These are phyloP conservation scores for Apiospora sp. DNA, from an alignment of 2,329 filamentous ascomycete species.

Conservation along the genomic window DNA sequence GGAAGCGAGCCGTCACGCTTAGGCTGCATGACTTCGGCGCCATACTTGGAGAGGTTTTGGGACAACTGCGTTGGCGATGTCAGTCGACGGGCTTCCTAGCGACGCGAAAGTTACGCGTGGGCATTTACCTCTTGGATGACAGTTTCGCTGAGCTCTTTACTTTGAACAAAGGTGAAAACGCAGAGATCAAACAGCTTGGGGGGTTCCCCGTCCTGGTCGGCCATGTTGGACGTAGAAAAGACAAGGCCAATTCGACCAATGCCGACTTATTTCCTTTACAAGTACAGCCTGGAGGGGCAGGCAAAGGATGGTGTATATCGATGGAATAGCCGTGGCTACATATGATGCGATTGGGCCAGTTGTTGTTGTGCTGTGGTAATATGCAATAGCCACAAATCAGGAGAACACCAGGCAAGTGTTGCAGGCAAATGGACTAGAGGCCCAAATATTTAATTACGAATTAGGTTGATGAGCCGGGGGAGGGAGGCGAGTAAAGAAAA, in stretches of 20 bases:
- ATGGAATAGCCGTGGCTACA: neutral
- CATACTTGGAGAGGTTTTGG: slow-evolving; percentile 55
- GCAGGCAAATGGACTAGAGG: neutral
- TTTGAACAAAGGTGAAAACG: slow-evolving; percentile 39
- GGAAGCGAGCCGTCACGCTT: slow-evolving; percentile 57
- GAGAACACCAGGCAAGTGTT: neutral
- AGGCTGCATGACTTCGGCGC: slow-evolving; percentile 57
- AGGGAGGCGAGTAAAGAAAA: slow-evolving; percentile 1
- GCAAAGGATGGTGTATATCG: neutral
- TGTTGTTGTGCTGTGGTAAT: neutral
- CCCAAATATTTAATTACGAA: neutral
- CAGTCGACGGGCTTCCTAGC: neutral
- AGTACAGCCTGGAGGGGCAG: neutral
- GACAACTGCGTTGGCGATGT: slow-evolving; percentile 47
- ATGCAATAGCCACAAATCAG: neutral
- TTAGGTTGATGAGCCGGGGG: neutral
- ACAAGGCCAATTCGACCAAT: neutral
- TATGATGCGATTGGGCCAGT: neutral
- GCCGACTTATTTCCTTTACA: neutral
- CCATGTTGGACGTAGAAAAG: slow-evolving; percentile 34
- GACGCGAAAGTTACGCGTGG: slow-evolving; percentile 17
- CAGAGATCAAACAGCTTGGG: slow-evolving; percentile 39
- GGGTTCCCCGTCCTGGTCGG: slow-evolving; percentile 35
- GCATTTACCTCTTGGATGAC: slow-evolving; percentile 38
- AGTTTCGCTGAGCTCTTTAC: slow-evolving; percentile 35